A percentile compares a stretch with the other conserved stretches of the same genome.
Evolutionary conservation across 805 yeast genomes (phyloP).

Genomic region (Metschnikowia picachoensis): DNA sequence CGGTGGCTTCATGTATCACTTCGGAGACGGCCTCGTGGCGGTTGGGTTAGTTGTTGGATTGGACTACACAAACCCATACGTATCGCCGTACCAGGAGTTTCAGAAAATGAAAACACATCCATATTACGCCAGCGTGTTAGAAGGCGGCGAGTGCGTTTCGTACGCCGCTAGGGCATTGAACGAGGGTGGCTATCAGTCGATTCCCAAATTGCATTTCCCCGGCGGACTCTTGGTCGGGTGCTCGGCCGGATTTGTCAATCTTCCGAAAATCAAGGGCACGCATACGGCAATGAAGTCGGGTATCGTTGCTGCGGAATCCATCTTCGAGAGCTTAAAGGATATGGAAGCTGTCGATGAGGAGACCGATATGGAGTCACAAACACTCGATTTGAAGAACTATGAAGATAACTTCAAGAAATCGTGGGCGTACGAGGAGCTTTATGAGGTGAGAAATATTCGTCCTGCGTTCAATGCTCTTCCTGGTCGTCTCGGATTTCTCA

Average conservation of each 20-base stretch:
- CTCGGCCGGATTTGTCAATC: constrained; percentile 94
- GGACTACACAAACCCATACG: constrained; percentile 91
- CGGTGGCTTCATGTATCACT: constrained; percentile 96
- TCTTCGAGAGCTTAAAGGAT: constrained; percentile 44
- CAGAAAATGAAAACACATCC: constrained; percentile 94
- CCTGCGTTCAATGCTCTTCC: constrained; percentile 71
- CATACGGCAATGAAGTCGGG: constrained; percentile 98
- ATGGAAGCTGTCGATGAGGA: constrained; percentile 45
- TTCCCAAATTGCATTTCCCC: constrained; percentile 87
- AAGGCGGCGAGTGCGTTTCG: constrained; percentile 88
- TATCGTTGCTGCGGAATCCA: constrained; percentile 87
- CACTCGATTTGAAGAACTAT: constrained; percentile 53
- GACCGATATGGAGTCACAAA: constrained; percentile 37
- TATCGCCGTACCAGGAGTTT: constrained; percentile 94
- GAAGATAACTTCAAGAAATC: constrained; percentile 65
- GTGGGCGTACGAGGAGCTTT: constrained; percentile 83
- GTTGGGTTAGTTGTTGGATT: constrained; percentile 94
- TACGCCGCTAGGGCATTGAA: constrained; percentile 96
- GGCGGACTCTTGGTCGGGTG: constrained; percentile 97
- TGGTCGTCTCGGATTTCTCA: constrained; percentile 62
- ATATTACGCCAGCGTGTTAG: constrained; percentile 64
- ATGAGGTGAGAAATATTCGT: constrained; percentile 83
- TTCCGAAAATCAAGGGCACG: constrained; percentile 95
- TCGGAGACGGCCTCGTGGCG: constrained; percentile 87
- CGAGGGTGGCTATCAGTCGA: constrained; percentile 95